Conservation (phyloP, 495 filamentous ascomycete species). For the Podospora didyma region DNA sequence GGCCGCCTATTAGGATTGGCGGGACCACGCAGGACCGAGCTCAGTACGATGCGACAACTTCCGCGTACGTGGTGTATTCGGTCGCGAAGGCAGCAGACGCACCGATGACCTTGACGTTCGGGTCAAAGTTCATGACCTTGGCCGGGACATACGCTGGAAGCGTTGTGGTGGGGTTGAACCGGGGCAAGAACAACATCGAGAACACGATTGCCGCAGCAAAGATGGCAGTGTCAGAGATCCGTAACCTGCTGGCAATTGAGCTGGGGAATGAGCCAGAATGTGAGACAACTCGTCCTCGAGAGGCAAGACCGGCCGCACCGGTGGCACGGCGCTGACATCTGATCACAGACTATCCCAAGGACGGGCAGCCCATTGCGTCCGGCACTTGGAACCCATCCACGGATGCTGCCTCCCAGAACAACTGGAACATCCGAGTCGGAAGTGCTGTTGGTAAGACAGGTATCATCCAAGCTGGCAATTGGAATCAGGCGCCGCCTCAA, state of each 20-base stretch:
- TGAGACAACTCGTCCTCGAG: constrained; percentile 28
- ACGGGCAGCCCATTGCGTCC: constrained; percentile 49
- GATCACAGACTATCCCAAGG: constrained; percentile 36
- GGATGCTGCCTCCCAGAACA: constrained; percentile 52
- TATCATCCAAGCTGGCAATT: constrained; percentile 58
- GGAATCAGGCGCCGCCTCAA: constrained; percentile 46
- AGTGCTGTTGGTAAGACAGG: constrained; percentile 38
- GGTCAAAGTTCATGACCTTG: constrained; percentile 50
- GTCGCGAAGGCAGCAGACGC: constrained; percentile 52
- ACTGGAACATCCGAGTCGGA: constrained; percentile 51
- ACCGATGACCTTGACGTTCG: constrained; percentile 52
- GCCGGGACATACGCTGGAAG: constrained; percentile 49
- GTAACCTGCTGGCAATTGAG: constrained; percentile 55
- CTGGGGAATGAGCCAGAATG: constrained; percentile 61
- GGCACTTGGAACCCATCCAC: constrained; percentile 50
- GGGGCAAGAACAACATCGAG: constrained; percentile 50
- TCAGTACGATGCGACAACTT: constrained; percentile 46
- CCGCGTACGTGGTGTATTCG: constrained; percentile 51
- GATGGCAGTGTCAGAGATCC: constrained; percentile 39
- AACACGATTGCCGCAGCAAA: constrained; percentile 56
- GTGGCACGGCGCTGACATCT: neutral
- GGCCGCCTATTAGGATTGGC: constrained; percentile 57
- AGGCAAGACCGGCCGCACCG: neutral
- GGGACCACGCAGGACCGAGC: constrained; percentile 57
- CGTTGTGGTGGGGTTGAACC: constrained; percentile 55